Conservation (phyloP, 2,329 filamentous ascomycete species). For the Aspergillus pseudoviridinutans region DNA sequence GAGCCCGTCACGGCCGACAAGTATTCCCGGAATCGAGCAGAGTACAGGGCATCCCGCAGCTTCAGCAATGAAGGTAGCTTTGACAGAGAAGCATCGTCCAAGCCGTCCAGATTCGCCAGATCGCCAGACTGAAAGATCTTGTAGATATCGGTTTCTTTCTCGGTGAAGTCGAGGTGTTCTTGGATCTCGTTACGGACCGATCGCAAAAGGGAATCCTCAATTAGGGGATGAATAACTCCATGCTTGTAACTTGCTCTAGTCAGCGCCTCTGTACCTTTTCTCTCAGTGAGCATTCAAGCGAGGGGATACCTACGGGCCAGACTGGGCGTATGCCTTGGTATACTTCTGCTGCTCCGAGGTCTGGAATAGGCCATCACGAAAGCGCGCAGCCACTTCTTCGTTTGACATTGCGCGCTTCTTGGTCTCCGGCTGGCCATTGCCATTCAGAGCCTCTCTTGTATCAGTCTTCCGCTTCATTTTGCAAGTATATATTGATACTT, state of each 20-base stretch:
- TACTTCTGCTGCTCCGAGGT: slow-evolving; percentile 38
- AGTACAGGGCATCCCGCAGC: slow-evolving; percentile 94
- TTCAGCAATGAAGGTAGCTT: slow-evolving; percentile 85
- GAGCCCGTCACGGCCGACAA: slow-evolving; percentile 80
- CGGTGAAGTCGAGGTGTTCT: slow-evolving; percentile 88
- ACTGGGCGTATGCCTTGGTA: slow-evolving; percentile 40
- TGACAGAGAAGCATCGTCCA: slow-evolving; percentile 78
- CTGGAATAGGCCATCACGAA: slow-evolving; percentile 44
- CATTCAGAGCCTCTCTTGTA: slow-evolving; percentile 22
- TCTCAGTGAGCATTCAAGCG: neutral
- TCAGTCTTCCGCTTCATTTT: slow-evolving; percentile 46
- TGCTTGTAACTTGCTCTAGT: slow-evolving; percentile 68
- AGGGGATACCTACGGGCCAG: slow-evolving; percentile 36
- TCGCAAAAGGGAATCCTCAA: slow-evolving; percentile 77
- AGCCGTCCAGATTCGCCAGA: slow-evolving; percentile 90
- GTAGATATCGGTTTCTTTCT: slow-evolving; percentile 99
- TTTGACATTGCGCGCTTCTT: slow-evolving; percentile 39
- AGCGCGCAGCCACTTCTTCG: slow-evolving; percentile 37
- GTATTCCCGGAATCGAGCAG: slow-evolving; percentile 81
- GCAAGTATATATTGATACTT: neutral
- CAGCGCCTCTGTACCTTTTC: neutral
- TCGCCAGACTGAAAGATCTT: slow-evolving; percentile 99
- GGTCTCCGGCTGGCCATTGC: slow-evolving; percentile 30
- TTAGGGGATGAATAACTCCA: slow-evolving; percentile 77
- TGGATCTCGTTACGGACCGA: slow-evolving; percentile 84